Base-by-base conservation (phyloP, 2,329 filamentous ascomycete genomes). In the Calonectria montana region DNA sequence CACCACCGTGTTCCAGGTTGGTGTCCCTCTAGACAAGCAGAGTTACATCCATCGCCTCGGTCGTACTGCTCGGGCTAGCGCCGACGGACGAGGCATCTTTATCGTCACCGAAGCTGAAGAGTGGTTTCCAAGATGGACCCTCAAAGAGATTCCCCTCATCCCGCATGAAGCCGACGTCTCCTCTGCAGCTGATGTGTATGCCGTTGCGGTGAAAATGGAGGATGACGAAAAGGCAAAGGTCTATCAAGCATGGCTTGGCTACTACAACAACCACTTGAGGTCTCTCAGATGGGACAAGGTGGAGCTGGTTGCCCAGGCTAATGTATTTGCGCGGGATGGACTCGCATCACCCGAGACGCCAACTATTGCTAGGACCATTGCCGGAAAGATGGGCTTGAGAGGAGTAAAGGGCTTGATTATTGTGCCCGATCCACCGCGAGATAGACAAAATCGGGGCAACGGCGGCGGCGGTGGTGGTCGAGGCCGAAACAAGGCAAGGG, bases 11-110 rank as follows among this genome's bases (percentile, higher is more conserved):
- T 88, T 93, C 76, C 91, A 93, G 80, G 83, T 91, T 21, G 91
- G 91, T 66, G 80, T 91, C 5, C 90, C 91, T 12, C 82, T 85
- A 5, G 88, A 89, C 75, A 88, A 88, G 73, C 90, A 93, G 79
- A 88, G 89, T 59, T 93, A 93, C 83, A 89, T 93, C 70, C 92
- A 93, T 80, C 90, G 91, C 48, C 86, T 93, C 15, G 91, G 92
- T 65, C 91, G 91, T 57, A 93, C 92, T 2, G 91, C 88, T 6
- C 90, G 92, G 67, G 90, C 90, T n/a, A 88, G 89, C 59, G 91
- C 91, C 65, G 87, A 88, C 37, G 91, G 92, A 53, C 88, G 91
- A 59, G 92, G 91, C 43, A 90, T 91, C 80, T 84, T 93, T 37
- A 83, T 94, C 62, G 80, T 92, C 29, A 84, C 88, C 37, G 81